These are phyloP conservation scores for Aspergillus sclerotioniger DNA, from an alignment of 495 filamentous ascomycete species.

Conservation along the genomic window DNA sequence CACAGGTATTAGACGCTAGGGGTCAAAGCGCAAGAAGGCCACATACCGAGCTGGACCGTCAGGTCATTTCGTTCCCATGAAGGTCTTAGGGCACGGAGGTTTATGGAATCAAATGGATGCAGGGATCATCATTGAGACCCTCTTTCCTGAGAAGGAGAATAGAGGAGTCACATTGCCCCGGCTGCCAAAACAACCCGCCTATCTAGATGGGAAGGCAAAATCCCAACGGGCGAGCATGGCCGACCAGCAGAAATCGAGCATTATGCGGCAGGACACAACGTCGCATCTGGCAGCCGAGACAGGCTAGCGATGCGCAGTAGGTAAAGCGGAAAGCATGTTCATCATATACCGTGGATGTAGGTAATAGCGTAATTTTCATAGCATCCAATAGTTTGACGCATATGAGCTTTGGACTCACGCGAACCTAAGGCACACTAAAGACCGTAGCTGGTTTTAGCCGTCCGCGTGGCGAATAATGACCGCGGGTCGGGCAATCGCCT, in stretches of 20 bases:
- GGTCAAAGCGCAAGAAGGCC: neutral
- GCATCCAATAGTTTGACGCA: neutral
- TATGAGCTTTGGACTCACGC: neutral
- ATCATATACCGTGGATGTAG: neutral
- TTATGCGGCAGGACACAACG: neutral
- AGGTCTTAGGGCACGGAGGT: neutral
- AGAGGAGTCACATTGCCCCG: neutral
- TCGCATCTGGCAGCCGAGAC: neutral
- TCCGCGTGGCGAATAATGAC: neutral
- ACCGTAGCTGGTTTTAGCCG: neutral
- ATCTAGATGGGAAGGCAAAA: neutral
- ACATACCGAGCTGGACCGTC: neutral
- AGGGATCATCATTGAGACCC: neutral
- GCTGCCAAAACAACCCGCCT: neutral
- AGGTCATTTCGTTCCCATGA: neutral
- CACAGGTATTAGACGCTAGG: neutral
- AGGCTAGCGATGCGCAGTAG: neutral
- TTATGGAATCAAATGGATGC: neutral
- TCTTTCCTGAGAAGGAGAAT: neutral
- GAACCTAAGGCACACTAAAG: neutral
- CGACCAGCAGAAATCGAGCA: neutral
- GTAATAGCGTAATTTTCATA: neutral
- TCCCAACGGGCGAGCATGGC: neutral
- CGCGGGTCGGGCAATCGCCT: neutral
- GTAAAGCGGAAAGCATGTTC: neutral